Percentiles rank a stretch among this genome's conserved stretches.
Conservation (phyloP, 2,329 filamentous ascomycete genomes). For the Fusarium xylarioides region DNA sequence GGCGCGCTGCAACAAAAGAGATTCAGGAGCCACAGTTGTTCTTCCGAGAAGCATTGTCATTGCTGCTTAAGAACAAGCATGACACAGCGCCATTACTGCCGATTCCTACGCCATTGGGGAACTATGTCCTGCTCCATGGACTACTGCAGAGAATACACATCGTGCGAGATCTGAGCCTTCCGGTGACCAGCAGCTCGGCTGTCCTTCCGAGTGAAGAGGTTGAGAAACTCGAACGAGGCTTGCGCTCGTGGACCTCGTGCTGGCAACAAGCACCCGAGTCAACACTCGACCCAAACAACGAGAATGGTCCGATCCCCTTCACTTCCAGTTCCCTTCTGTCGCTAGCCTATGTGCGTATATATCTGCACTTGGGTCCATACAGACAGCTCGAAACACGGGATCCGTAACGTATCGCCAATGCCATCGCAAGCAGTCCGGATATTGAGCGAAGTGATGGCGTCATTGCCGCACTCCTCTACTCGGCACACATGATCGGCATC, state of each 20-base stretch:
- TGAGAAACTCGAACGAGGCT: conserved; percentile 49
- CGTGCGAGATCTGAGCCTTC: conserved; percentile 49
- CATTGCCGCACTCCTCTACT: conserved; percentile 60
- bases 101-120: conserved; percentile 49
- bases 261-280: conserved; percentile 53
- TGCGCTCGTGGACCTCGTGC: conserved; percentile 50
- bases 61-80: conserved; percentile 44
- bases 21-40: conserved; percentile 46
- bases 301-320: conserved; percentile 53
- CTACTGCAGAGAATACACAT: conserved; percentile 51
- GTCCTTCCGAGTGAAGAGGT: conserved; percentile 48
- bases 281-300: conserved; percentile 51
- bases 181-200: conserved; percentile 45
- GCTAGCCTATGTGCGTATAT: conserved; percentile 55
- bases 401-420: conserved; percentile 50
- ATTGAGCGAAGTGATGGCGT: conserved; percentile 59
- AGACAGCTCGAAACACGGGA: conserved; percentile 56
- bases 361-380: conserved; percentile 56
- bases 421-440: conserved; percentile 48
- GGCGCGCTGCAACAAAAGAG: conserved; percentile 26
- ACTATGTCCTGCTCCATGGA: conserved; percentile 51
- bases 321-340: conserved; percentile 54
- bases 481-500: conserved; percentile 64
- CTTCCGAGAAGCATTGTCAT: conserved; percentile 49
- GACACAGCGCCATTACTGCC: conserved; percentile 37